phyloP scores from a whole-genome alignment of 2,329 filamentous ascomycete genomes.

The Colletotrichum scovillei region DNA sequence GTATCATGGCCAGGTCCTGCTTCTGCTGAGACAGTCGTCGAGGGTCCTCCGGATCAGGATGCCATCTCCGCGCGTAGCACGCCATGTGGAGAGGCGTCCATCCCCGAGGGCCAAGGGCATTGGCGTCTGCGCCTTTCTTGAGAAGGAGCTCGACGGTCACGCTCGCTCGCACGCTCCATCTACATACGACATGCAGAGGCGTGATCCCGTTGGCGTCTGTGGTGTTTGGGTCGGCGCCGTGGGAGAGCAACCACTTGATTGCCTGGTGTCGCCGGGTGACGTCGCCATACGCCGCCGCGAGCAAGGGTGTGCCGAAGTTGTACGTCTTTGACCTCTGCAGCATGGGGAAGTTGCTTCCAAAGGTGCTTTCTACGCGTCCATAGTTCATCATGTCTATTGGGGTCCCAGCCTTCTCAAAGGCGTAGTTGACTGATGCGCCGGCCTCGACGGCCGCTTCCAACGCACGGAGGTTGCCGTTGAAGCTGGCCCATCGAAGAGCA shows the following conservation, averaged over 20 bases:
- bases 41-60: background rate
- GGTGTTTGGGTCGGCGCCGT: background rate
- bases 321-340: background rate
- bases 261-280: background rate
- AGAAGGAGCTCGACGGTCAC: slow-evolving; percentile 20
- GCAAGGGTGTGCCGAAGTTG: background rate
- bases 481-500: slow-evolving; percentile 3
- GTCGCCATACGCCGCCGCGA: slow-evolving; percentile 10
- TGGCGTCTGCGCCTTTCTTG: slow-evolving; percentile 33
- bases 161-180: background rate
- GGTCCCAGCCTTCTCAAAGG: background rate
- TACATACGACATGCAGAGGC: background rate
- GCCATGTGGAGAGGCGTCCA: background rate
- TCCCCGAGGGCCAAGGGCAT: background rate
- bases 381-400: background rate
- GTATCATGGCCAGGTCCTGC: background rate
- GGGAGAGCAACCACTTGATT: slow-evolving; percentile 5
- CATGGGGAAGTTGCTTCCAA: background rate
- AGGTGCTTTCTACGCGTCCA: background rate
- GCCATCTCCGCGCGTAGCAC: background rate
- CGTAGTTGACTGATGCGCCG: background rate
- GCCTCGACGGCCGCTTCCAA: background rate
- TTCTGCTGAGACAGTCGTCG: background rate
- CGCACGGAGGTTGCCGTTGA: background rate
- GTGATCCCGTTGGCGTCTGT: background rate